A percentile compares a stretch with the other conserved stretches of the same genome.
Conservation (phyloP, 257 asterid species). For the Primulina eburnea region DNA sequence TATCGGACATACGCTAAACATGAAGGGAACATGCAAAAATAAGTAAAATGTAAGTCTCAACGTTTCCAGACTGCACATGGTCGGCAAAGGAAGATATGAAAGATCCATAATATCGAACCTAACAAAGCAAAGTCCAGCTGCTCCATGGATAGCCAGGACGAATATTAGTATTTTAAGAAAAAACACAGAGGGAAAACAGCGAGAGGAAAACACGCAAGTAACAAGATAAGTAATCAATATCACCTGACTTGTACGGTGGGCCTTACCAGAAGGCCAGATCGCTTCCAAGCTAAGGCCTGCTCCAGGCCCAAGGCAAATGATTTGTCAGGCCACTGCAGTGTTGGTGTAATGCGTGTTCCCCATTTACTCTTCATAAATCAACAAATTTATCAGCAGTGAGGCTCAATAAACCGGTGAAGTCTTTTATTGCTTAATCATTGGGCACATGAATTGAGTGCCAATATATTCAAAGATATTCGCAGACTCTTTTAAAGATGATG, state of each 20-base stretch:
- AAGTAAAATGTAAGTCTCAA: constrained; percentile 2
- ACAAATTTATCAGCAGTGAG: constrained; percentile 21
- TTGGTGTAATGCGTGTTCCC: constrained; percentile 86
- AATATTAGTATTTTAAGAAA: too few relatives aligned
- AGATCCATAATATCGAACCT: background rate
- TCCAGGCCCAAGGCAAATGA: constrained; percentile 78
- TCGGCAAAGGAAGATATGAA: constrained; percentile 7
- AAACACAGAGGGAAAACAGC: background rate
- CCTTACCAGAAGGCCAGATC: constrained; percentile 92
- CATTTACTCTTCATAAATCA: constrained; percentile 63
- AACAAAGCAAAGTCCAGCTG: background rate
- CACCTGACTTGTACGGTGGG: constrained; percentile 88
- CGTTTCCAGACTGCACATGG: constrained; percentile 9
- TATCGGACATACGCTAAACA: constrained; percentile 71
- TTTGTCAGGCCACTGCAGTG: constrained; percentile 86
- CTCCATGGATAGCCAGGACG: background rate
- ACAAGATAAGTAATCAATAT: constrained; percentile 9
- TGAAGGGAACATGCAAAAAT: background rate
- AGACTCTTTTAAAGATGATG: background rate
- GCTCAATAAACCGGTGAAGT: background rate
- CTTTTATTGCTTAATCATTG: background rate
- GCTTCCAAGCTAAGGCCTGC: constrained; percentile 96
- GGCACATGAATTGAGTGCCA: background rate
- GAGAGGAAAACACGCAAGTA: too few relatives aligned
- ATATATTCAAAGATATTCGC: background rate